phyloP scores from a whole-genome alignment of 345 rosid genomes.

The Hibiscus trionum region DNA sequence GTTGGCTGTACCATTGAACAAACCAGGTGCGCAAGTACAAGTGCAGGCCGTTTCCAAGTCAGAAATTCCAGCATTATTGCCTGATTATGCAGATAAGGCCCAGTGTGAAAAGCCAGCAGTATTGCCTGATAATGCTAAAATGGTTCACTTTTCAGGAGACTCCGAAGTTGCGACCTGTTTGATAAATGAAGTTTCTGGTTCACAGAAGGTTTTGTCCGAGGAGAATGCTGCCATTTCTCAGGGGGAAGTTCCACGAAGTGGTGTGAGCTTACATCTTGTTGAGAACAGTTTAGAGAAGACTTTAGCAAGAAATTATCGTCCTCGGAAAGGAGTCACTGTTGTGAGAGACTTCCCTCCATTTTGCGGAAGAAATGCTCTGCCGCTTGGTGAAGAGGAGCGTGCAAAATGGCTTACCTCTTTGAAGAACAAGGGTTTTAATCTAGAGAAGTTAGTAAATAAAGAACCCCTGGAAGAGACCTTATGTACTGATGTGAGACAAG shows the following conservation, averaged over 20 bases:
- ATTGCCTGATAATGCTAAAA: neutral
- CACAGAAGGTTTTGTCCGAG: slow-evolving; percentile 1
- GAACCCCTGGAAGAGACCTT: slow-evolving; percentile 6
- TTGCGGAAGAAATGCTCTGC: slow-evolving; percentile 41
- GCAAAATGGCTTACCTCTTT: slow-evolving; percentile 7
- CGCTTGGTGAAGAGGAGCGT: slow-evolving; percentile 8
- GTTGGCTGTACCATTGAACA: slow-evolving; percentile 11
- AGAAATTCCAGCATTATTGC: slow-evolving; percentile 2
- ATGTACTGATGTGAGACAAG: slow-evolving; percentile 16
- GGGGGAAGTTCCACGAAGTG: slow-evolving; percentile 1
- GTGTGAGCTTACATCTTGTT: neutral
- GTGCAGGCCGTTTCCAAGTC: slow-evolving; percentile 3
- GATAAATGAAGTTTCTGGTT: slow-evolving; percentile 9
- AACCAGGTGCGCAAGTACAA: slow-evolving; percentile 5
- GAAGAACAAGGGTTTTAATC: slow-evolving; percentile 6
- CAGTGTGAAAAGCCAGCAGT: neutral
- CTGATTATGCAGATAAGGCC: neutral
- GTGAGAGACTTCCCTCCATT: slow-evolving; percentile 38
- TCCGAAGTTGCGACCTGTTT: neutral
- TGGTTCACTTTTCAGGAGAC: neutral
- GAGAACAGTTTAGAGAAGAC: slow-evolving; percentile 9
- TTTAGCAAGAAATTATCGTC: slow-evolving; percentile 30
- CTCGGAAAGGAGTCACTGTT: slow-evolving; percentile 40
- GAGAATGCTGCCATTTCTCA: slow-evolving; percentile 13
- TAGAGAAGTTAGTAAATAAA: slow-evolving; percentile 13